Base-by-base conservation (phyloP, 2,329 filamentous ascomycete genomes). In the Rhinocladiella mackenziei region DNA sequence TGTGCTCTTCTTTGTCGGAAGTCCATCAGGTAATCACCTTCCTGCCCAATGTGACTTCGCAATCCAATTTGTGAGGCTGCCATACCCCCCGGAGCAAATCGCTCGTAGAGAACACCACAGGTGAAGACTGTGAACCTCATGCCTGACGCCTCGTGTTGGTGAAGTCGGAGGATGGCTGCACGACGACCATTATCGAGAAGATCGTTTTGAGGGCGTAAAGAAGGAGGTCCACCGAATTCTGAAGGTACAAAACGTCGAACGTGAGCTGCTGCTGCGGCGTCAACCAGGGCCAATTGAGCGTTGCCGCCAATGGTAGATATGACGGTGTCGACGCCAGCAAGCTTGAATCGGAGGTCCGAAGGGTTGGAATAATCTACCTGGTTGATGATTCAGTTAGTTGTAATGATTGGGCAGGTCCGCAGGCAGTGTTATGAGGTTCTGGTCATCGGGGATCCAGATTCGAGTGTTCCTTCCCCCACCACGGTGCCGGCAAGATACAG, bases 31-130 rank as follows among this genome's bases (percentile, higher is more conserved):
- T 83, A 88, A 55, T 78, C 76, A 4, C 83, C 82, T 51, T 81
- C 75, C 10, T 66, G 67, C 6, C 69, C 65, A 15, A 80, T 66
- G 13, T 75, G 73, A 30, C 72, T 74, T n/a, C 72, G 71, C 5
- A 61, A 49, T 1, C 83, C 83, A 34, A 88, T 80, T 23, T 73
- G 68, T 41, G 78, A 72, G 13, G 71, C 67, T 9, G 71, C 70
- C 46, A 89, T 72, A 0, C 85, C 85, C 2, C 77, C 78, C 0
- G 80, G 80, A 14, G 78, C 78, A 56, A 89, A 88, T 1, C 83
- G 72, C 60, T 89, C 84, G 70, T 87, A 89, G 53, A 89, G 79
- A 20, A 88, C 65, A 14, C 85, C 85, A 55, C 85, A 89, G 0
- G 80, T 77, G 62, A 89, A 88, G 18, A 81, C 71, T 0, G 84